Evolutionary conservation across 441 rosid genomes (phyloP).

Genomic region (Capsella rubella): DNA sequence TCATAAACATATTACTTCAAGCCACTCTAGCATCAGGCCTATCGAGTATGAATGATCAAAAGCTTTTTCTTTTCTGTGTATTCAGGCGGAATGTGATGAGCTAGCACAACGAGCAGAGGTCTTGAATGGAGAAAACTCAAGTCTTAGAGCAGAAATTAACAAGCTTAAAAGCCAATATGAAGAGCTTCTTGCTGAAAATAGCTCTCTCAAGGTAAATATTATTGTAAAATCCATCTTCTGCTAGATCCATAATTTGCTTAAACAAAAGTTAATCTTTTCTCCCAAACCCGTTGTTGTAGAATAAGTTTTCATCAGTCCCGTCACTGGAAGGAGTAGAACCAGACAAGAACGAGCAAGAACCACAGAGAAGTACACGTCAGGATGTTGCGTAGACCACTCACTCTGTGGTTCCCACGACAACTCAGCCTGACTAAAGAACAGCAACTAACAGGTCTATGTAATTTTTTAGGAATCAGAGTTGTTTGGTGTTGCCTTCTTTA

Average conservation of each 20-base stretch:
- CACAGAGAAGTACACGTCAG: conserved; percentile 33
- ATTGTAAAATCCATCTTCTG: not conserved
- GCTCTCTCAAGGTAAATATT: conserved; percentile 66
- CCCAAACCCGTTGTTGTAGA: conserved; percentile 50
- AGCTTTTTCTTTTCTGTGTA: conserved; percentile 20
- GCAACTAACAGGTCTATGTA: conserved; percentile 32
- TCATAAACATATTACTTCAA: not conserved
- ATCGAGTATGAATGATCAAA: conserved; percentile 9
- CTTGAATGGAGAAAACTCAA: conserved; percentile 83
- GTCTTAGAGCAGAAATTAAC: conserved; percentile 77
- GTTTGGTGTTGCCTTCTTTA: conserved; percentile 3
- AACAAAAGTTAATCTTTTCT: not conserved
- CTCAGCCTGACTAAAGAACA: conserved; percentile 30
- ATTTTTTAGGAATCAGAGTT: conserved; percentile 16
- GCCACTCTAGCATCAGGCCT: not conserved
- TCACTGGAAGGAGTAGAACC: conserved; percentile 58
- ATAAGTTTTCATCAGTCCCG: conserved; percentile 60
- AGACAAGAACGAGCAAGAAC: conserved; percentile 57
- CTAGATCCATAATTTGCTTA: conserved; percentile 1
- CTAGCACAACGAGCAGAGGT: conserved; percentile 86
- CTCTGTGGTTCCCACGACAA: conserved; percentile 50
- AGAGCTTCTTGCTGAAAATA: conserved; percentile 75
- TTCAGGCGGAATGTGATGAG: conserved; percentile 95
- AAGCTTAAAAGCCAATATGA: conserved; percentile 77
- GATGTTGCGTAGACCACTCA: conserved; percentile 24